Base-by-base conservation (phyloP, 345 rosid genomes). In the Durio zibethinus region DNA sequence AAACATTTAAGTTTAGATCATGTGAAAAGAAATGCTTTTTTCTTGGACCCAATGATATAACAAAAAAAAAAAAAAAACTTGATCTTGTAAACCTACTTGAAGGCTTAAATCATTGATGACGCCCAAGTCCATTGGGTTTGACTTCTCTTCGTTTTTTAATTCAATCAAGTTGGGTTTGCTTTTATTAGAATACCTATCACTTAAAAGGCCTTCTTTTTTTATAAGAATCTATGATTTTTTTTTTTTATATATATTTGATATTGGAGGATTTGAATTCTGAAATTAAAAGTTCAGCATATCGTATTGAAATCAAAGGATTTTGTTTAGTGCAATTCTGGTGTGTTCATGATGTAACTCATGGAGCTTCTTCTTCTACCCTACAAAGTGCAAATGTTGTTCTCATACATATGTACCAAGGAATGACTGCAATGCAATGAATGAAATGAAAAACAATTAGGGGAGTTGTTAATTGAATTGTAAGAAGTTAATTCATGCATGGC, bases 321-420 rank as follows among this genome's bases (percentile, higher is more conserved):
- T 77, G 82, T 74, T 72, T 38, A n/a, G 63, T 16, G 54, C n/a
- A 61, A 62, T 53, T 75, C 59, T 18, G 16, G 43, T 25, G 9
- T 70, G 83, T 61, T 74, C 78, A 35, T 7, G 21, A 27, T 11
- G 72, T 69, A 67, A 48, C 50, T 64, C n/a, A n/a, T n/a, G n/a
- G 64, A 65, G 40, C 80, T 42, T 33, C 31, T 20, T 23, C 21
- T 63, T 75, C 54, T 52, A 64, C 31, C 67, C 36, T 25, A n/a
- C n/a, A n/a, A n/a, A n/a, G n/a, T n/a, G 50, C 66, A 20, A 48
- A 63, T 52, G 57, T 75, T 20, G 52, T 31, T 60, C 77, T 90
- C 85, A 90, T 72, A 82, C 87, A 80, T 83, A 87, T 9, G 91
- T 50, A 25, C 91, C 93, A 9, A 87, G 88, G 79, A 85, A 88